phyloP scores from a whole-genome alignment of 306 rosid species.

The Sechiopsis laciniata region DNA sequence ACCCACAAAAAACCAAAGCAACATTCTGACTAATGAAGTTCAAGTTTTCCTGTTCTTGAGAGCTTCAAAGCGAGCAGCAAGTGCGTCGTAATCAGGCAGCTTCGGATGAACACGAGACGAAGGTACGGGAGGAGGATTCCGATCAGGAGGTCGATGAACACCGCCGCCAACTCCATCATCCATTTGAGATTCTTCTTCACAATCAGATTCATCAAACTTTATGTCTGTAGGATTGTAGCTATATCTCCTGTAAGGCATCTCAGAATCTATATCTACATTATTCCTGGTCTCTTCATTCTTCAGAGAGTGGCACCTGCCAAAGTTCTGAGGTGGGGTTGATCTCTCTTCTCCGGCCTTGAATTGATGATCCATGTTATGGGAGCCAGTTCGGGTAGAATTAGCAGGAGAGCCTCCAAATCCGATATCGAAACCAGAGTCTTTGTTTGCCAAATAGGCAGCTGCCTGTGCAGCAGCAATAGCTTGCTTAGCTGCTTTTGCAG shows the following conservation, averaged over 20 bases:
- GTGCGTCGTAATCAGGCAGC: conserved; percentile 76
- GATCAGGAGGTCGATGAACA: conserved; percentile 40
- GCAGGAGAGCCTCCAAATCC: conserved; percentile 24
- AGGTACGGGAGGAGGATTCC: conserved; percentile 56
- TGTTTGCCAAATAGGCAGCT: conserved; percentile 82
- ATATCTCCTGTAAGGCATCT: conserved; percentile 49
- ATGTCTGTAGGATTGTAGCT: conserved; percentile 57
- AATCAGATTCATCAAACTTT: conserved; percentile 76
- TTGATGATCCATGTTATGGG: conserved; percentile 22
- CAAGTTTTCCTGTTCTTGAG: conserved; percentile 61
- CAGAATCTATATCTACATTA: conserved; percentile 26
- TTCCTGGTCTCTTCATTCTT: conserved; percentile 31
- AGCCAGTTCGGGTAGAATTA: conserved; percentile 13
- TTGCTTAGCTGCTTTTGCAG: conserved; percentile 74
- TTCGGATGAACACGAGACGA: conserved; percentile 66
- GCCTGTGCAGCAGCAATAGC: conserved; percentile 93
- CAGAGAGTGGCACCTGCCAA: conserved; percentile 38
- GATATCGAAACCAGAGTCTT: conserved; percentile 32
- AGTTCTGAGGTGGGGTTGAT: conserved; percentile 37
- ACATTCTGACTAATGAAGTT: conserved; percentile 8
- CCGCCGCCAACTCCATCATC: conserved; percentile 31
- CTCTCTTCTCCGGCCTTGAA: conserved; percentile 28
- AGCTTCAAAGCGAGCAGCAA: conserved; percentile 84
- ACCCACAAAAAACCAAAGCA: conserved; percentile 17
- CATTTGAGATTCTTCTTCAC: conserved; percentile 60